Evolutionary conservation across 2,329 filamentous ascomycete species (phyloP).

Genomic region (Sporothrix euskadiensis): DNA sequence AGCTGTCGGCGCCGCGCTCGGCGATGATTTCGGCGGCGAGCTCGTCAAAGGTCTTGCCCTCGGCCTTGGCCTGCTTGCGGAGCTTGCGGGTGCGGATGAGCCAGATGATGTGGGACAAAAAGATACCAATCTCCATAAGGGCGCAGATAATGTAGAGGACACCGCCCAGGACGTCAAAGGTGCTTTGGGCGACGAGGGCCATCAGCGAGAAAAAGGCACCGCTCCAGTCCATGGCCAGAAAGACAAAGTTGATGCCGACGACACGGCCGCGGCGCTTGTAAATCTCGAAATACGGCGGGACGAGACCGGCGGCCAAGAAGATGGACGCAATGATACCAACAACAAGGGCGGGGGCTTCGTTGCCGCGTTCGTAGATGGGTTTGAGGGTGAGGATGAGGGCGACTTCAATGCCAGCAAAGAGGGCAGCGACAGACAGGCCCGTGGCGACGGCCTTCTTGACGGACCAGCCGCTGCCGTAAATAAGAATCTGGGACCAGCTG

Average conservation of each 20-base stretch:
- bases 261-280: constrained; percentile 63
- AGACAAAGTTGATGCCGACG: constrained; percentile 61
- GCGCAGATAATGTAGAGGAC: constrained; percentile 61
- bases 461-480: constrained; percentile 46
- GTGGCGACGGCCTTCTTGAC: constrained; percentile 48
- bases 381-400: constrained; percentile 59
- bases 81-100: constrained; percentile 55
- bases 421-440: constrained; percentile 43
- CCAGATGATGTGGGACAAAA: constrained; percentile 61
- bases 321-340: constrained; percentile 61
- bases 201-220: constrained; percentile 66
- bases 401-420: constrained; percentile 56
- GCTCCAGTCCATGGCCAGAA: constrained; percentile 59
- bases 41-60: constrained; percentile 58
- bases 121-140: constrained; percentile 61
- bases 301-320: constrained; percentile 56
- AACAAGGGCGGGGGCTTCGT: constrained; percentile 55
- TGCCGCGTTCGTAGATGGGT: constrained; percentile 56
- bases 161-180: constrained; percentile 62
- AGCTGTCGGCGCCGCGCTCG: constrained; percentile 36
- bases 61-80: constrained; percentile 52
- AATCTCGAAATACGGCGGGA: constrained; percentile 63
- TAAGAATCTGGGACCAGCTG: constrained; percentile 44
- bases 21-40: constrained; percentile 43
- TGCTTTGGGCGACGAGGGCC: constrained; percentile 60